Evolutionary conservation across 305 asterid species (phyloP).

Genomic region (Solanum aculeatissimum): DNA sequence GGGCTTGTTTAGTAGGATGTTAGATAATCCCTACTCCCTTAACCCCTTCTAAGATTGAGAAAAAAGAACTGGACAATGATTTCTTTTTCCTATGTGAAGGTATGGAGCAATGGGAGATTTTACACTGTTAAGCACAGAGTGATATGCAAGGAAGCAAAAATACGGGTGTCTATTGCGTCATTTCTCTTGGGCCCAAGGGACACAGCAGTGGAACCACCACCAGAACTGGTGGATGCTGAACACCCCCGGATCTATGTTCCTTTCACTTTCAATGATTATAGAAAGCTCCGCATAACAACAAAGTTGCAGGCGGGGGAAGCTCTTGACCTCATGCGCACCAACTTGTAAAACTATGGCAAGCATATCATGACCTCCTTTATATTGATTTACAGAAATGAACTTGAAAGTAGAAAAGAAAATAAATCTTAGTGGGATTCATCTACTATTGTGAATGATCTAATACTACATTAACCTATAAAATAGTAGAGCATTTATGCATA

Average conservation of each 20-base stretch:
- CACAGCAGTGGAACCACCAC: slow-evolving; percentile 13
- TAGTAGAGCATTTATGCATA: not conserved
- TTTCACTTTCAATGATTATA: slow-evolving; percentile 12
- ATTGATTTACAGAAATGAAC: not conserved
- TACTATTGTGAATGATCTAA: not conserved
- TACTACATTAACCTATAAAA: not conserved
- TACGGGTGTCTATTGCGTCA: slow-evolving; percentile 20
- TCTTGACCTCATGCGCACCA: slow-evolving; percentile 12
- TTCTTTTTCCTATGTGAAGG: not conserved
- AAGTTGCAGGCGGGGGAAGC: slow-evolving; percentile 18
- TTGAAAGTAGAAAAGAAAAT: not conserved
- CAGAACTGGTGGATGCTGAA: slow-evolving; percentile 13
- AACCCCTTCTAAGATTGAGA: not conserved
- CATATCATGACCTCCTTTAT: not conserved
- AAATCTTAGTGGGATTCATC: not conserved
- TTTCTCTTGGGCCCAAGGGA: slow-evolving; percentile 22
- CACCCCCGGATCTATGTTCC: slow-evolving; percentile 16
- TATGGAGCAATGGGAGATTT: slow-evolving; percentile 27
- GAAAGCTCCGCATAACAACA: slow-evolving; percentile 5
- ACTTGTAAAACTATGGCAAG: not conserved
- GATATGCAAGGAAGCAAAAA: slow-evolving; percentile 13
- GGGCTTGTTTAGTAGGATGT: not conserved
- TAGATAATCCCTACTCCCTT: not conserved
- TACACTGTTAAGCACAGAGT: slow-evolving; percentile 24
- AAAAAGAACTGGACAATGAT: not conserved